Base-by-base conservation (phyloP, 1,284 basidiomycete species). In the Heterobasidion parviporum region DNA sequence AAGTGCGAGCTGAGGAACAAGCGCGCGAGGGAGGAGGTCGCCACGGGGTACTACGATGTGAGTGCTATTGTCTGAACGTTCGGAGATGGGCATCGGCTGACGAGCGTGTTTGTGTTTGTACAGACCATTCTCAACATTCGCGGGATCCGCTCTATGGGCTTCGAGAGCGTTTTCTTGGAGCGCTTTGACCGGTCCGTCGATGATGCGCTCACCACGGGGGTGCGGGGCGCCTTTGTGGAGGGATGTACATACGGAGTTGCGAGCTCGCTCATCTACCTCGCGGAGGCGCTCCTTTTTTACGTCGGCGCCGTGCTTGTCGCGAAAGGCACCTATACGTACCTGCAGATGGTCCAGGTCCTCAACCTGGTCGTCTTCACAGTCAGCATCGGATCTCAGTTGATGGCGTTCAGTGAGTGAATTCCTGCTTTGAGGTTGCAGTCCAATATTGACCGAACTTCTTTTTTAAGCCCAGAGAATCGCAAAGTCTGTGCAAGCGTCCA, bases 321-420 rank as follows among this genome's bases (percentile, higher is more conserved):
- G 5, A 75, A 78, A 4, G 92, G 90, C n/a, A 83, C 80, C 12
- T 94, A 96, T 70, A 82, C 83, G 14, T 97, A 96, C 68, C 76
- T 87, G 59, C 81, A 87, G 60, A 92, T 98, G 88, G 81, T 97
- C 49, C 81, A 94, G 70, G 89, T 92, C 26, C 84, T 97, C 67
- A 89, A 95, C 59, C 78, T 98, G 57, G 88, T 98, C 56, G 85
- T 98, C 43, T 98, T 98, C 74, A 87, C 90, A 7, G 86, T 98
- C 58, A 92, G 92, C 2, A 96, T 97, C 61, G 92, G 92, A 1
- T 85, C 87, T 26, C 91, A 94, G 68, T 79, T 94, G 61, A 86
- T 98, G 80, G 80, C 84, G 33, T 95, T 94, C 72, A 87, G 91
- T 93, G 67, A 67, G 90, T 82, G 14, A 44, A 50, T 57, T 36